Evolutionary conservation across 2,329 filamentous ascomycete genomes (phyloP), one percentile per base, ranked within the genome.

Genomic region (Aspergillus felis): DNA sequence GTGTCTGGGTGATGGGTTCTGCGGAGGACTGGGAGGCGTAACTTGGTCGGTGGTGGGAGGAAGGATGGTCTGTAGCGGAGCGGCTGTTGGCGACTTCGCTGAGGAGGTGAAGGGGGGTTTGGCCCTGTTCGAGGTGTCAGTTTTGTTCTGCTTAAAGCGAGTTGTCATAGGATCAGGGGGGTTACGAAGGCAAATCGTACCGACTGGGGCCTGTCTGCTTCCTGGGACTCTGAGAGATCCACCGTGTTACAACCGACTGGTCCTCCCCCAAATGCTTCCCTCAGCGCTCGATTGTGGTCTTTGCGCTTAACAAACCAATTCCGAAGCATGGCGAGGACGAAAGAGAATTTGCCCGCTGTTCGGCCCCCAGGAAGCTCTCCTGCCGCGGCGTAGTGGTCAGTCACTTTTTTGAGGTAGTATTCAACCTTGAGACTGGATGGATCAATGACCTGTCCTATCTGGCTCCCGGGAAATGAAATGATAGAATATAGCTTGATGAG

Each of bases 401-500:
- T 82, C 22, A 92, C 78, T n/a, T 79, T 81, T 61, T 90, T 86
- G 2, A 95, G 79, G 68, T 91, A 88, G 54, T 83, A 78, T 61
- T 85, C 82, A 17, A 83, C 76, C 58, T 86, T 85, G 75, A 93
- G 82, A 62, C 87, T 81, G 55, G 87, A 82, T 61, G 84, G 84
- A 62, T 86, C 81, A 61, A 93, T 87, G 20, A 92, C 82, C 58
- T 83, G 83, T n/a, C 85, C 86, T 1, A 92, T 81, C 63, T 87
- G 86, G 17, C 84, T 87, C 44, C 82, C 81, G 0, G 86, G 82
- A 14, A 82, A 81, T 1, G 83, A 83, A 3, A 87, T 85, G 8
- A 86, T 84, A 51, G 89, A 87, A 72, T 87, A 88, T 60, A 92
- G 82, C 72, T 91, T 91, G 69, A 90, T 87, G 41, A 91, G 77